phyloP scores from a whole-genome alignment of 176 grass and related monocot genomes.

The Zea mays region DNA sequence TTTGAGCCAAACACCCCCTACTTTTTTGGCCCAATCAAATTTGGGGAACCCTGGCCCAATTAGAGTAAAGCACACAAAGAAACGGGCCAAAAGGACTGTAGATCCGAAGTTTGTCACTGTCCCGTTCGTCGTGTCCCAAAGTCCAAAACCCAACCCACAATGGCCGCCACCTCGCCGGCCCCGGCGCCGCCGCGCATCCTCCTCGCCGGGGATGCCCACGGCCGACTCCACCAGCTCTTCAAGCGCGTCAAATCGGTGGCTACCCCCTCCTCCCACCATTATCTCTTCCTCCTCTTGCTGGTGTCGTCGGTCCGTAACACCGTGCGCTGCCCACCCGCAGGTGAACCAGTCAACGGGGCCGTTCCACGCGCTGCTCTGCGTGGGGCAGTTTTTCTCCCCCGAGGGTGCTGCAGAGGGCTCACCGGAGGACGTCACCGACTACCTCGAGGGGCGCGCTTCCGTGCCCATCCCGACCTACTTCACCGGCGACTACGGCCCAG shows the following conservation, averaged over 20 bases:
- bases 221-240: constrained; percentile 81
- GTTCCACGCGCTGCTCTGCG: constrained; percentile 82
- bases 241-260: constrained; percentile 72
- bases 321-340: constrained; percentile 29
- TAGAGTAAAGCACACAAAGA: not conserved
- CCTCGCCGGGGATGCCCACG: constrained; percentile 72
- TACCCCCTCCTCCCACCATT: not conserved
- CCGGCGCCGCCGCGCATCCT: constrained; percentile 68
- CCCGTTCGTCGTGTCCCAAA: not conserved
- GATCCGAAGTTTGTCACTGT: not conserved
- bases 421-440: constrained; percentile 56
- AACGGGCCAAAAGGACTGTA: not conserved
- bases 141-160: constrained; percentile 20
- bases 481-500: constrained; percentile 75
- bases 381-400: constrained; percentile 81
- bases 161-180: constrained; percentile 47
- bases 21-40: not conserved
- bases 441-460: constrained; percentile 66
- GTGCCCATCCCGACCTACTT: constrained; percentile 94
- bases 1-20: too few relatives aligned
- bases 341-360: constrained; percentile 86
- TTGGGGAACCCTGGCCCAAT: not conserved
- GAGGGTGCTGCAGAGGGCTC: constrained; percentile 36
- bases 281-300: not conserved
- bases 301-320: not conserved